Percentiles rank a stretch among this genome's conserved stretches.
These are phyloP conservation scores for Pisolithus sp. DNA, from an alignment of 768 basidiomycete species.

Conservation along the genomic window DNA sequence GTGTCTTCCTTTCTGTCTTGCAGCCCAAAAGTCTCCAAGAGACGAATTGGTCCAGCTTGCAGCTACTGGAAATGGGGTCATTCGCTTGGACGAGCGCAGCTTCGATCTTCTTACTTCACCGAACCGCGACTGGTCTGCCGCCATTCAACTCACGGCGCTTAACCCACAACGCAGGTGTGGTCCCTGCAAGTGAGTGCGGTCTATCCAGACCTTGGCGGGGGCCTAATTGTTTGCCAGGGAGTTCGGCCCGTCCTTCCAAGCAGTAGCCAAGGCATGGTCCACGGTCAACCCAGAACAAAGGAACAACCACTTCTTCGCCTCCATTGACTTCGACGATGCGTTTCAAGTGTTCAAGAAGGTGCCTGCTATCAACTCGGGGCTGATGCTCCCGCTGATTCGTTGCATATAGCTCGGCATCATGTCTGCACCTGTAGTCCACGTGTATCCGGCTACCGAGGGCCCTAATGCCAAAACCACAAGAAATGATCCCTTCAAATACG, in stretches of 20 bases:
- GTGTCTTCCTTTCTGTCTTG: slow-evolving; percentile 26
- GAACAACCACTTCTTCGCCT: slow-evolving; percentile 87
- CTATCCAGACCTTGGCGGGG: not conserved
- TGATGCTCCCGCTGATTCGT: not conserved
- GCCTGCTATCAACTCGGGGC: not conserved
- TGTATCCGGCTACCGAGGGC: slow-evolving; percentile 69
- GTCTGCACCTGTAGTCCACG: slow-evolving; percentile 79
- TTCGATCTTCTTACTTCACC: slow-evolving; percentile 75
- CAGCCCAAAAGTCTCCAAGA: slow-evolving; percentile 27
- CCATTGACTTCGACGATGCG: slow-evolving; percentile 80
- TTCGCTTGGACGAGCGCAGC: slow-evolving; percentile 66
- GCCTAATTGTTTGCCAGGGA: slow-evolving; percentile 43
- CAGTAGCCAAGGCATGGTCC: slow-evolving; percentile 81
- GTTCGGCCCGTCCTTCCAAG: slow-evolving; percentile 78
- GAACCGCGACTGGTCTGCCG: slow-evolving; percentile 81
- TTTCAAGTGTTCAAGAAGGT: slow-evolving; percentile 78
- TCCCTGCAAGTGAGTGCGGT: slow-evolving; percentile 79
- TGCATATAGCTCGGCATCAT: slow-evolving; percentile 62
- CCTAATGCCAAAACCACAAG: slow-evolving; percentile 49
- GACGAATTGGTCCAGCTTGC: slow-evolving; percentile 67
- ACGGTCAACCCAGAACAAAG: slow-evolving; percentile 52
- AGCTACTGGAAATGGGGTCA: slow-evolving; percentile 65
- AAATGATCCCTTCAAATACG: slow-evolving; percentile 56
- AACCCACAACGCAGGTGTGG: slow-evolving; percentile 72
- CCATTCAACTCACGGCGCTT: slow-evolving; percentile 85